phyloP scores from a whole-genome alignment of 192 early-diverging fungal genomes.

The Rhizophlyctis rosea region DNA sequence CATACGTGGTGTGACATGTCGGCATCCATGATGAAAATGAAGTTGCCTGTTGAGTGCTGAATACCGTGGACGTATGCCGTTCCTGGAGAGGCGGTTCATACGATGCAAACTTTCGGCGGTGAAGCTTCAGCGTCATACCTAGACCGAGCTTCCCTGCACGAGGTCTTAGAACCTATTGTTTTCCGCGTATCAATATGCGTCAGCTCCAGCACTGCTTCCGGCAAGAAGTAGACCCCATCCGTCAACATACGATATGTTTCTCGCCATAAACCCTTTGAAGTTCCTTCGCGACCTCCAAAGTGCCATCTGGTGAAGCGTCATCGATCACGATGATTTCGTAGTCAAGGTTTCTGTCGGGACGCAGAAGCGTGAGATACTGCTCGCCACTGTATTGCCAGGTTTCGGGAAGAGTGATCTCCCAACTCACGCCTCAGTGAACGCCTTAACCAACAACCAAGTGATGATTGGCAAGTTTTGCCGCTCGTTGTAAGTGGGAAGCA shows the following conservation, averaged over 20 bases:
- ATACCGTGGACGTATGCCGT: conserved; percentile 96
- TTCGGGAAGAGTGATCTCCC: not conserved
- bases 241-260: conserved; percentile 70
- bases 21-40: conserved; percentile 97
- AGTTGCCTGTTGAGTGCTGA: conserved; percentile 90
- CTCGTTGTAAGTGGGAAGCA: conserved; percentile 99
- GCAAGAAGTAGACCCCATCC: not conserved
- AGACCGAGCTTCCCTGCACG: conserved; percentile 94
- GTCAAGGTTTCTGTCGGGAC: conserved; percentile 78
- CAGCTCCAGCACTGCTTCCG: too few relatives aligned
- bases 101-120: not conserved
- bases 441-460: conserved; percentile 84
- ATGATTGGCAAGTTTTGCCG: conserved; percentile 96
- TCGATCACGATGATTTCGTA: conserved; percentile 98
- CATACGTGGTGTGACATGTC: conserved; percentile 97
- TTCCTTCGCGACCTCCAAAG: conserved; percentile 88
- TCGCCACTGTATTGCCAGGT: not conserved
- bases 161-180: conserved; percentile 81
- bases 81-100: conserved; percentile 34
- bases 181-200: too few relatives aligned
- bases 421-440: conserved; percentile 64
- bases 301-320: conserved; percentile 93
- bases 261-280: conserved; percentile 82
- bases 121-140: conserved; percentile 32
- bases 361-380: too few relatives aligned